Percentiles rank a stretch among this genome's conserved stretches.
phyloP scores from a whole-genome alignment of 805 yeast genomes.

The Lachancea sp. region DNA sequence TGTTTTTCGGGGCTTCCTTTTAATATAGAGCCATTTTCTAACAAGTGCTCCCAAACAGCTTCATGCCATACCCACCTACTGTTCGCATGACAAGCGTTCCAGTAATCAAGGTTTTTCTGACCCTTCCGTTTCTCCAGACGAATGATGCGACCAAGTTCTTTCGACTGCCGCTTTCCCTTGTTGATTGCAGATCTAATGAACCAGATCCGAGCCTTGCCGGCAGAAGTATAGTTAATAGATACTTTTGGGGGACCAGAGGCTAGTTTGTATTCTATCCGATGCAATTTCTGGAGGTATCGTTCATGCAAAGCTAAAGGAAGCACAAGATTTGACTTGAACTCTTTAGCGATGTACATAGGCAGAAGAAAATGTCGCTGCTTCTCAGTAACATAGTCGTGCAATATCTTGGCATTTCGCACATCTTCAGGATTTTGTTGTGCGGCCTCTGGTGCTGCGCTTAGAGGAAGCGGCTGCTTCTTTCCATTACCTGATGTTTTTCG shows the following conservation, averaged over 20 bases:
- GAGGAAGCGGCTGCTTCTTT: constrained; percentile 1
- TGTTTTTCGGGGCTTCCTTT: constrained; percentile 4
- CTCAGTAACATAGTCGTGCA: constrained; percentile 16
- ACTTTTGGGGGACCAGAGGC: constrained; percentile 25
- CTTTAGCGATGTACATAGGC: constrained; percentile 14
- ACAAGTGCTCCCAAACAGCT: constrained; percentile 28
- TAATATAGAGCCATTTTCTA: constrained; percentile 10
- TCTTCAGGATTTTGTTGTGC: constrained; percentile 8
- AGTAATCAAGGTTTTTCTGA: constrained; percentile 19
- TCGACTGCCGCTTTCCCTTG: constrained; percentile 24
- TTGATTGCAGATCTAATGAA: constrained; percentile 28
- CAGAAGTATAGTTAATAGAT: constrained; percentile 18
- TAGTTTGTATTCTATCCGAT: constrained; percentile 16
- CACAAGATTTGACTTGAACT: constrained; percentile 15
- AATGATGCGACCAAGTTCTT: constrained; percentile 17
- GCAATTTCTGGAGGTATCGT: constrained; percentile 13
- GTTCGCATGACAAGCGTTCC: constrained; percentile 12
- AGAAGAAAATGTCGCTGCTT: constrained; percentile 11
- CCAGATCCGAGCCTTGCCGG: constrained; percentile 26
- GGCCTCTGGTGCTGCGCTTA: background rate
- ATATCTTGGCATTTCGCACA: constrained; percentile 12
- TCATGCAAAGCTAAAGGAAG: constrained; percentile 28
- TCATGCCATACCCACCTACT: constrained; percentile 27
- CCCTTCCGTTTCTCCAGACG: constrained; percentile 16
- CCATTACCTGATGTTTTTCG: constrained; percentile 5